Conservation (phyloP, 306 rosid genomes). For the Heteromeles arbutifolia region DNA sequence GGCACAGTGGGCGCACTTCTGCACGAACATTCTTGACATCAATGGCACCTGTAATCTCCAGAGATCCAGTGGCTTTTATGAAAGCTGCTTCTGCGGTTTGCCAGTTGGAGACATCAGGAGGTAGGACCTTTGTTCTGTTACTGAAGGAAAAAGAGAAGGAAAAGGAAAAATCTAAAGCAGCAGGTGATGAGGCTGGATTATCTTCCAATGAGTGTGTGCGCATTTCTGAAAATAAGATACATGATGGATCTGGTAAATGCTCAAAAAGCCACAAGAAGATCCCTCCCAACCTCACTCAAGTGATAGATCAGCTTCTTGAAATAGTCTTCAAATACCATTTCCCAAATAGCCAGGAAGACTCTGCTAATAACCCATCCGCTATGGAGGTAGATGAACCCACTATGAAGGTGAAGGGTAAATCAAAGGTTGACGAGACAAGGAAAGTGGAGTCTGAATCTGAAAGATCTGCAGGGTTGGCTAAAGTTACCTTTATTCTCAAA, state of each 20-base stretch:
- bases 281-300: slow-evolving; percentile 88
- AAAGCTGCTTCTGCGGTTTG: slow-evolving; percentile 89
- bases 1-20: slow-evolving; percentile 79
- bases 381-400: slow-evolving; percentile 95
- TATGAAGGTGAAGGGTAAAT: slow-evolving; percentile 86
- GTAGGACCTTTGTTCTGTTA: slow-evolving; percentile 72
- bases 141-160: slow-evolving; percentile 85
- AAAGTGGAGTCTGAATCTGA: slow-evolving; percentile 64
- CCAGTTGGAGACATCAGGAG: slow-evolving; percentile 89
- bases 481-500: slow-evolving; percentile 90
- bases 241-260: slow-evolving; percentile 80
- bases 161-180: slow-evolving; percentile 68
- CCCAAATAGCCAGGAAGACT: slow-evolving; percentile 45
- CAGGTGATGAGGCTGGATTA: slow-evolving; percentile 58
- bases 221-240: slow-evolving; percentile 70
- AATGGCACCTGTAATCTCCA: slow-evolving; percentile 86
- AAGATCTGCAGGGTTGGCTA: slow-evolving; percentile 84
- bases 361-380: slow-evolving; percentile 36
- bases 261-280: slow-evolving; percentile 79
- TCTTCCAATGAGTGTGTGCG: slow-evolving; percentile 69
- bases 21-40: slow-evolving; percentile 72
- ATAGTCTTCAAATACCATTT: slow-evolving; percentile 79
- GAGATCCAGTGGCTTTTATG: slow-evolving; percentile 95
- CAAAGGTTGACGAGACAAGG: slow-evolving; percentile 70
- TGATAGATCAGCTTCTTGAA: slow-evolving; percentile 92